phyloP scores from a whole-genome alignment of 202 grass and related monocot genomes.

The Carex arenaria region DNA sequence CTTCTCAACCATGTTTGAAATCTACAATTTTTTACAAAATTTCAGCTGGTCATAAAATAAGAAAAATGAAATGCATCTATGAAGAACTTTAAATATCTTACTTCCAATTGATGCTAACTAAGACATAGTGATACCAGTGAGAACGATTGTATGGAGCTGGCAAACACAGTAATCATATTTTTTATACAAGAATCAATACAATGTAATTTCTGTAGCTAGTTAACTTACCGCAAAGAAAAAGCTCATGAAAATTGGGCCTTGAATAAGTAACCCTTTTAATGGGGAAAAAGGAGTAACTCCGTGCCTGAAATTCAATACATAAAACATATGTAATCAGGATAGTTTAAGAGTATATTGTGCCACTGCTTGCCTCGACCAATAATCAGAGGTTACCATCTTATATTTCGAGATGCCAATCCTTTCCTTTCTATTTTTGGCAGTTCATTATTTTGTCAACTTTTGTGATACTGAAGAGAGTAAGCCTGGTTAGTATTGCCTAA shows the following conservation, averaged over 20 bases:
- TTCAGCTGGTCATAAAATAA: slow-evolving; percentile 7
- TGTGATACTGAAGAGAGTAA: background rate
- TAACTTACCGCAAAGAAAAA: slow-evolving; percentile 93
- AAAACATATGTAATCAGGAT: slow-evolving; percentile 4
- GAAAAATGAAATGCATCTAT: slow-evolving; percentile 11
- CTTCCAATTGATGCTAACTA: background rate
- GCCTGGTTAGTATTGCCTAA: background rate
- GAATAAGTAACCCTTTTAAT: slow-evolving; percentile 68
- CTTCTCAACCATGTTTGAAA: slow-evolving; percentile 95
- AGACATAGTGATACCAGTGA: background rate
- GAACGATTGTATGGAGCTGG: background rate
- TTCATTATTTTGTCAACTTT: background rate
- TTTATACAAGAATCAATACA: slow-evolving; percentile 5
- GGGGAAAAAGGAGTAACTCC: slow-evolving; percentile 70
- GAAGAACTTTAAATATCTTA: background rate
- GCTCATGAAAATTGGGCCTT: slow-evolving; percentile 78
- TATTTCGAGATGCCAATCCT: background rate
- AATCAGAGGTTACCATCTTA: background rate
- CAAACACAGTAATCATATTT: background rate
- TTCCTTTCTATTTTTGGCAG: background rate
- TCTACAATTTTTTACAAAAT: slow-evolving; percentile 37
- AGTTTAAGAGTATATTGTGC: background rate
- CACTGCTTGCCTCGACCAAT: background rate
- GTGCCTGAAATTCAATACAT: slow-evolving; percentile 33
- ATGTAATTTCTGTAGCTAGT: background rate